Base-by-base conservation (phyloP, 176 grass and related monocot genomes). In the Oryza longistaminata region DNA sequence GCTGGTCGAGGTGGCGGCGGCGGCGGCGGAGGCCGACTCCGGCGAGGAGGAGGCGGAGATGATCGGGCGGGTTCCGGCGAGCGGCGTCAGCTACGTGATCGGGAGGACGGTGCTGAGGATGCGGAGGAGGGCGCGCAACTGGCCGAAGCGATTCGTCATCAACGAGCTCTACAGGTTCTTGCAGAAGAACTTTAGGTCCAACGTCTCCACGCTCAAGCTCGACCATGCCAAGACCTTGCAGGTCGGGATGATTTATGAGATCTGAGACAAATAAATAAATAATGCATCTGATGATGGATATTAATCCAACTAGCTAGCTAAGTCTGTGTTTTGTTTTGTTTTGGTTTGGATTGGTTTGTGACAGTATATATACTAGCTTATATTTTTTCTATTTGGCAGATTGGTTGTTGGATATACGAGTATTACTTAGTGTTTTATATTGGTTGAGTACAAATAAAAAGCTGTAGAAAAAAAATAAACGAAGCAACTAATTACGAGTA, bases 131-230 rank as follows among this genome's bases (percentile, higher is more conserved):
- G 1, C 6, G 53, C 75, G 22, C 10, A 68, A 61, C 14, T 82
- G 65, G 77, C 42, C 85, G 52, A 49, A 71, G 60, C 70, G 72
- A 0, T 77, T 91, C 27, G 33, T 88, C 14, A 53, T 85, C 50
- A 70, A 85, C 8, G 15, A 67, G 52, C 11, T 91, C 11, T 88
- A 88, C 67, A 87, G 81, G 53, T 88, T 91, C 76, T 68, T 88
- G 85, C 85, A 88, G 81, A 91, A 88, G 44, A 91, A 85, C 53
- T 91, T 88, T 71, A 88, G 77, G 45, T 91, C 89, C 0, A 67
- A 74, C 27, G 66, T 91, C 5, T 83, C 86, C 5, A 88, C 64
- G 2, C 40, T 92, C 1, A 82, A 81, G 70, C 75, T 88, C 6
- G 74, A 85, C 10, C 79, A 73, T 34, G 62, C 72, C 22, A 92